A percentile compares a stretch with the other conserved stretches of the same genome.
Evolutionary conservation across 2,329 filamentous ascomycete species (phyloP).

Genomic region (Lachnellula occidentalis): DNA sequence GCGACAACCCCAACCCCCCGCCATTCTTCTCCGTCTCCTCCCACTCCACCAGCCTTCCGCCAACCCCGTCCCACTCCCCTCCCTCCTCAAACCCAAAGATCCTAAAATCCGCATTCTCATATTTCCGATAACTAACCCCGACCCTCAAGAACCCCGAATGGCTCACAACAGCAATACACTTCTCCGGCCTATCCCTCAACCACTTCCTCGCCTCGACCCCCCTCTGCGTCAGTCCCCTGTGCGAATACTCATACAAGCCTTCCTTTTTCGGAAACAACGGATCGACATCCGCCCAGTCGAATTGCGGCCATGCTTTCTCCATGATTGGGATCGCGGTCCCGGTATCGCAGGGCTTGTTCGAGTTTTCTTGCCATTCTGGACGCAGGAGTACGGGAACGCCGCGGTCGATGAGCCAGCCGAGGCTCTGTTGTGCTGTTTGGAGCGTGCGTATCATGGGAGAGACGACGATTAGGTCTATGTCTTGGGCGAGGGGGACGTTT

Average conservation of each 20-base stretch:
- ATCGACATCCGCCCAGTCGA: slow-evolving; percentile 30
- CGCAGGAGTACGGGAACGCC: slow-evolving; percentile 26
- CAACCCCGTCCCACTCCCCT: slow-evolving; percentile 20
- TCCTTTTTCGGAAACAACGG: slow-evolving; percentile 26
- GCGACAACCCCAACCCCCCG: slow-evolving; percentile 28
- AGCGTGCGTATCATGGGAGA: slow-evolving; percentile 30
- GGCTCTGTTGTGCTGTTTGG: slow-evolving; percentile 27
- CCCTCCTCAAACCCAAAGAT: slow-evolving; percentile 29
- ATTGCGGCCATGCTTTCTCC: slow-evolving; percentile 29
- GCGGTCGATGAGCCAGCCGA: slow-evolving; percentile 29
- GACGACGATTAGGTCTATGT: slow-evolving; percentile 30
- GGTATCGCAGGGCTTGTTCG: slow-evolving; percentile 28
- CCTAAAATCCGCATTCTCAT: slow-evolving; percentile 30
- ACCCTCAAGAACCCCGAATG: slow-evolving; percentile 28
- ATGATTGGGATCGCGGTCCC: slow-evolving; percentile 24
- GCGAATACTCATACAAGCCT: slow-evolving; percentile 28
- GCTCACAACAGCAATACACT: slow-evolving; percentile 30
- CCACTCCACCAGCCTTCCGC: slow-evolving; percentile 26
- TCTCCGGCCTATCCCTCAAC: slow-evolving; percentile 27
- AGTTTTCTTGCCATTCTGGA: slow-evolving; percentile 31
- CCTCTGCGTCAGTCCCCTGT: slow-evolving; percentile 19
- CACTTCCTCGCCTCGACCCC: slow-evolving; percentile 25
- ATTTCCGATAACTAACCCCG: slow-evolving; percentile 23
- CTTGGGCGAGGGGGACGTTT: slow-evolving; percentile 25
- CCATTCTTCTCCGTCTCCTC: slow-evolving; percentile 27